Evolutionary conservation across 2,329 filamentous ascomycete genomes (phyloP).

Genomic region (Mycogone perniciosa): DNA sequence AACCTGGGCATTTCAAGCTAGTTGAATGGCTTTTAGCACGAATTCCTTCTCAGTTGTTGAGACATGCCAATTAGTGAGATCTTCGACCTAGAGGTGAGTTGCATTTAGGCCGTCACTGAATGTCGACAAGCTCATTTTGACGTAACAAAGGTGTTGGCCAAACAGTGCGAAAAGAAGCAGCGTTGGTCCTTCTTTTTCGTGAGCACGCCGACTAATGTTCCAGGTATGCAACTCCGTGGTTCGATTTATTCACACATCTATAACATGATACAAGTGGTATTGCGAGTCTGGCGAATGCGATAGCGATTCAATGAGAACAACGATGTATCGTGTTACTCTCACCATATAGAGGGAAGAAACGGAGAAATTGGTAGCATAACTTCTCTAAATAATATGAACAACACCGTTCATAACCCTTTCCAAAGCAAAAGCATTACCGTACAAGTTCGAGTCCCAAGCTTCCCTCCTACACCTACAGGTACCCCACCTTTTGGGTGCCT

Average conservation of each 20-base stretch:
- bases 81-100: constrained; percentile 43
- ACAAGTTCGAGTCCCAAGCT: too few relatives aligned
- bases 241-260: not conserved
- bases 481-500: too few relatives aligned
- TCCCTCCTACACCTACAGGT: too few relatives aligned
- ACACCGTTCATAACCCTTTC: too few relatives aligned
- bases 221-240: constrained; percentile 26
- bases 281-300: constrained; percentile 42
- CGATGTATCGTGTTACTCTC: too few relatives aligned
- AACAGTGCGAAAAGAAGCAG: constrained; percentile 44
- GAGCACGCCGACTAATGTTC: constrained; percentile 52
- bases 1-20: not conserved
- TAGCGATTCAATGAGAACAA: constrained; percentile 36
- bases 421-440: too few relatives aligned
- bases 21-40: constrained; percentile 36
- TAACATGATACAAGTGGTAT: constrained; percentile 24
- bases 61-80: constrained; percentile 51
- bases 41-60: constrained; percentile 43
- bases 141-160: constrained; percentile 30
- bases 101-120: not conserved
- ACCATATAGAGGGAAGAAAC: too few relatives aligned
- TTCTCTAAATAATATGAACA: too few relatives aligned
- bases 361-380: too few relatives aligned
- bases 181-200: constrained; percentile 58
- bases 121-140: not conserved